A percentile compares a stretch with the other conserved stretches of the same genome.
Conservation (phyloP, 2,329 filamentous ascomycete genomes). For the Stylonectria norvegica region DNA sequence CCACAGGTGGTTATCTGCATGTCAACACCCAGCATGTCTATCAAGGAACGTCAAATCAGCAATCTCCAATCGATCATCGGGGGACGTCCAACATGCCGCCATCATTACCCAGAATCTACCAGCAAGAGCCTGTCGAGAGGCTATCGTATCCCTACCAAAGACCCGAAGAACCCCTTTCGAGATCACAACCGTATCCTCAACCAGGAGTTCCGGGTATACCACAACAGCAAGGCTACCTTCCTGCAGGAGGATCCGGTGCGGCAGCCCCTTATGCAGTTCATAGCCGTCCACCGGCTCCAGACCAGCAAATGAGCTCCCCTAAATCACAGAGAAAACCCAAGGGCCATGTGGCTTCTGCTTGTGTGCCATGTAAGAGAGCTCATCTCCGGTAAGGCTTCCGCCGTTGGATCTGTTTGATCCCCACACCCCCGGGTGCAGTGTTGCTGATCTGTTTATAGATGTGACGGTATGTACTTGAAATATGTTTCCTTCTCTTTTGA, state of each 20-base stretch:
- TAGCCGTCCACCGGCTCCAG: slow-evolving; percentile 37
- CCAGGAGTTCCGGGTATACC: slow-evolving; percentile 14
- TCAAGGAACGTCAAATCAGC: slow-evolving; percentile 36
- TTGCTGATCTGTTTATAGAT: slow-evolving; percentile 40
- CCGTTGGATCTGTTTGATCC: not conserved
- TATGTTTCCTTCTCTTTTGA: slow-evolving; percentile 5
- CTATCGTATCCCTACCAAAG: slow-evolving; percentile 26
- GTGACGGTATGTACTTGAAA: slow-evolving; percentile 56
- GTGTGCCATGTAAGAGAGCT: slow-evolving; percentile 80
- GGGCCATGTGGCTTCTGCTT: slow-evolving; percentile 79
- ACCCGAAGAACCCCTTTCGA: slow-evolving; percentile 22
- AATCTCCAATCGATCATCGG: slow-evolving; percentile 21
- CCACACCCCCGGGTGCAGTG: not conserved
- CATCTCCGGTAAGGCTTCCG: slow-evolving; percentile 60
- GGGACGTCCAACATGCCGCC: slow-evolving; percentile 23
- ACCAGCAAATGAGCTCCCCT: slow-evolving; percentile 51
- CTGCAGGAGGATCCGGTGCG: slow-evolving; percentile 16
- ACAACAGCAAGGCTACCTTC: slow-evolving; percentile 21
- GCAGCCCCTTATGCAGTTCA: slow-evolving; percentile 21
- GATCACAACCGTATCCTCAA: slow-evolving; percentile 26
- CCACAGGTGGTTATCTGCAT: slow-evolving; percentile 41
- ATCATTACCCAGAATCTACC: slow-evolving; percentile 27
- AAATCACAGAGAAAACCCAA: slow-evolving; percentile 67
- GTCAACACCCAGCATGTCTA: slow-evolving; percentile 49
- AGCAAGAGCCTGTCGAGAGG: slow-evolving; percentile 23